Conservation (phyloP, 1,284 basidiomycete species). For the Leccinum solheimii region DNA sequence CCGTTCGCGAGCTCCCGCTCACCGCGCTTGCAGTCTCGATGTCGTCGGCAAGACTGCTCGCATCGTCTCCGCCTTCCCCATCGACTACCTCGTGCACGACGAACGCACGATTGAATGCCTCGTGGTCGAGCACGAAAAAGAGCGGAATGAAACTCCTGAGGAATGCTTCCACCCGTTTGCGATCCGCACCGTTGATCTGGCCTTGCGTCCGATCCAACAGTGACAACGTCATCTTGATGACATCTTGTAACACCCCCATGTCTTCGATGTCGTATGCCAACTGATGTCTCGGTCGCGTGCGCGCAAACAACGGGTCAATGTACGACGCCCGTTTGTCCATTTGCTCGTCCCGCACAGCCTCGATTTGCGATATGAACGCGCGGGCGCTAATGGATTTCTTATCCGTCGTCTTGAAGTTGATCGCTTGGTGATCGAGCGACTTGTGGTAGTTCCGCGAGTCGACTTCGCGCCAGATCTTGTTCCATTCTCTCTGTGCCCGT, state of each 20-base stretch:
- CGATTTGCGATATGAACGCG: conserved; percentile 87
- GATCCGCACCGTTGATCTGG: conserved; percentile 70
- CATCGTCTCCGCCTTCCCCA: conserved; percentile 56
- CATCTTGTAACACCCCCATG: conserved; percentile 74
- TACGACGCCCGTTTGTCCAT: conserved; percentile 74
- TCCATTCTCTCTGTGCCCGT: conserved; percentile 98
- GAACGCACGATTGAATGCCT: conserved; percentile 71
- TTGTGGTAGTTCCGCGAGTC: conserved; percentile 93
- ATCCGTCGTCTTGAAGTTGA: conserved; percentile 88
- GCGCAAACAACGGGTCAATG: conserved; percentile 72
- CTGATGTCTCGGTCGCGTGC: conserved; percentile 76
- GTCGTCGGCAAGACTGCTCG: conserved; percentile 47
- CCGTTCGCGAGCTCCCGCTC: conserved; percentile 37
- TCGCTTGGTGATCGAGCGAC: conserved; percentile 91
- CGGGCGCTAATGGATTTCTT: conserved; percentile 89
- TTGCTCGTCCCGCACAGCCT: conserved; percentile 86
- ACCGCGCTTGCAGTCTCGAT: conserved; percentile 45
- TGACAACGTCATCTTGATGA: conserved; percentile 83
- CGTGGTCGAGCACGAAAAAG: conserved; percentile 70
- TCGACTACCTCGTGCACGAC: conserved; percentile 47
- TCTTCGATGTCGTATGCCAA: conserved; percentile 82
- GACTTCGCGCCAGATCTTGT: conserved; percentile 97
- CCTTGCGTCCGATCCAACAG: conserved; percentile 87
- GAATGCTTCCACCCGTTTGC: conserved; percentile 83
- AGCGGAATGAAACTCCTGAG: conserved; percentile 77